Evolutionary conservation across 1,139 yeast species (phyloP).

Genomic region (Yamadazyma diospyri): DNA sequence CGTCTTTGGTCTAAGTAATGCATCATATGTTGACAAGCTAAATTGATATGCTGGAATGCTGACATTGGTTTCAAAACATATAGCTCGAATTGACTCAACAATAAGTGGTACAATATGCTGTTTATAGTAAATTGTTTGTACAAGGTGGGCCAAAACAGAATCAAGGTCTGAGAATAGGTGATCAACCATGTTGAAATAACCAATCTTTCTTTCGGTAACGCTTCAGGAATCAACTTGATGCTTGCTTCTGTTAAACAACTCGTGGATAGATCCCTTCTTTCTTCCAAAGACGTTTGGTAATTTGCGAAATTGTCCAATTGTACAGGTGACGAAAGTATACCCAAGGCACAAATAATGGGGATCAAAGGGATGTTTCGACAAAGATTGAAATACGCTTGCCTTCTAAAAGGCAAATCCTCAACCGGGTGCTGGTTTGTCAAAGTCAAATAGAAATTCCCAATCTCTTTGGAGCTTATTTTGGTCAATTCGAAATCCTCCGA

Average conservation of each 20-base stretch:
- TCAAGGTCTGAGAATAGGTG: slow-evolving; percentile 22
- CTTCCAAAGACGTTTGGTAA: slow-evolving; percentile 27
- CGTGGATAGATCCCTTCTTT: slow-evolving; percentile 18
- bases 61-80: slow-evolving; percentile 34
- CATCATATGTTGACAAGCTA: slow-evolving; percentile 36
- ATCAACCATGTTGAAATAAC: slow-evolving; percentile 23
- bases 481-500: slow-evolving; percentile 19
- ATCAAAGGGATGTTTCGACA: slow-evolving; percentile 28
- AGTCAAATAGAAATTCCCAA: slow-evolving; percentile 10
- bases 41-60: slow-evolving; percentile 32
- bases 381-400: slow-evolving; percentile 20
- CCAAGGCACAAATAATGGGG: slow-evolving; percentile 32
- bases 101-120: slow-evolving; percentile 17
- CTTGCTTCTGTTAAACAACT: slow-evolving; percentile 14
- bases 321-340: slow-evolving; percentile 29
- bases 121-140: slow-evolving; percentile 19
- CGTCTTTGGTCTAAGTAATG: slow-evolving; percentile 22
- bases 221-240: slow-evolving; percentile 8
- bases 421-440: slow-evolving; percentile 11
- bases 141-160: slow-evolving; percentile 23
- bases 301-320: slow-evolving; percentile 32
- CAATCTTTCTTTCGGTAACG: slow-evolving; percentile 20
- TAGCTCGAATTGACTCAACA: slow-evolving; percentile 35
- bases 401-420: slow-evolving; percentile 19
- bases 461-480: slow-evolving; percentile 3